Base-by-base conservation (phyloP, 2,329 filamentous ascomycete species). In the Elsinoe fawcettii region DNA sequence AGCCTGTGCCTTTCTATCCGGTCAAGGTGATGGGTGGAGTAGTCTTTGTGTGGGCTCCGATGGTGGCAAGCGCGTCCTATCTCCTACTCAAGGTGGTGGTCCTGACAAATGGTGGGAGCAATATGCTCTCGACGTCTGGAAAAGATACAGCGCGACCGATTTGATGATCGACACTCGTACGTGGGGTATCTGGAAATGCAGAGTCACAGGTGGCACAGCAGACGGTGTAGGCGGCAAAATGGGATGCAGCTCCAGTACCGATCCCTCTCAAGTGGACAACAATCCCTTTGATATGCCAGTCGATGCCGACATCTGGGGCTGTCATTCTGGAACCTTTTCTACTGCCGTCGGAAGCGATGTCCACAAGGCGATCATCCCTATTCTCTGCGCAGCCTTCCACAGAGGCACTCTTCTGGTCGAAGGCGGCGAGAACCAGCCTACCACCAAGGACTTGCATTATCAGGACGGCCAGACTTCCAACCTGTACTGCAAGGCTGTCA, bases 321-420 rank as follows among this genome's bases (percentile, higher is more conserved):
- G 84, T 71, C 83, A 79, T 62, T 82, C 78, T 1, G 83, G 83
- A 0, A 82, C 83, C 0, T 86, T 86, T 62, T 71, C 73, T 60
- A 70, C 74, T 41, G 72, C 74, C 62, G 65, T 73, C 46, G 65
- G 78, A 59, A 64, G 65, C 2, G 65, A 65, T 3, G 69, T 72
- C 57, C 72, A 74, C 16, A 75, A 76, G 59, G 83, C 84, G 39
- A 80, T 91, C 57, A 84, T 84, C 7, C 86, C 89, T 0, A 78
- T 88, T n/a, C 72, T 93, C 12, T 80, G 85, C 0, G 88, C 88
- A 1, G 87, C 85, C 0, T 81, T 92, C 65, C 90, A 91, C 71
- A 79, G 88, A 20, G 84, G 80, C 32, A 91, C 86, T 9, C 71
- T 93, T 60, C 70, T 87, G 51, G 66, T 70, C 5, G 1, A 65